Evolutionary conservation across 2,329 filamentous ascomycete species (phyloP).

Genomic region (Clonostachys byssicola): DNA sequence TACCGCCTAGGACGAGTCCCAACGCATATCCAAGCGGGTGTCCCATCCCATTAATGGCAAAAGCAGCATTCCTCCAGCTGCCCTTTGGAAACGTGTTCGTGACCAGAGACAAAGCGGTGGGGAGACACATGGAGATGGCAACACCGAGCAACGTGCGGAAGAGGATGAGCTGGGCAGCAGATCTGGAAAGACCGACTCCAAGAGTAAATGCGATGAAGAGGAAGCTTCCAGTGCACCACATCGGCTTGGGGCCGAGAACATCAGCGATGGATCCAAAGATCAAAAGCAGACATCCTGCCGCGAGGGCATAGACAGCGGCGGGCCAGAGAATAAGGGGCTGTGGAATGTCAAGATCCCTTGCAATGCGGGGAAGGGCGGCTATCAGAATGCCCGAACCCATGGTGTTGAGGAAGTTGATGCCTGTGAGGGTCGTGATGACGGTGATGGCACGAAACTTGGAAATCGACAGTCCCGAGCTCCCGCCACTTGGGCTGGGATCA

Average conservation of each 20-base stretch:
- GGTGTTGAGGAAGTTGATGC: constrained; percentile 26
- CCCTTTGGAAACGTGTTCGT: constrained; percentile 28
- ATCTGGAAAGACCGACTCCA: constrained; percentile 22
- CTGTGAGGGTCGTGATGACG: constrained; percentile 23
- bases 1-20: constrained; percentile 43
- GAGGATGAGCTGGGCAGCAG: constrained; percentile 27
- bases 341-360: constrained; percentile 21
- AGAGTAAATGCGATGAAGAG: constrained; percentile 24
- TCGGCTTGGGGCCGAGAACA: constrained; percentile 23
- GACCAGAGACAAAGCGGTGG: constrained; percentile 27
- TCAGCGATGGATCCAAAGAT: constrained; percentile 30
- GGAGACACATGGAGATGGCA: constrained; percentile 29
- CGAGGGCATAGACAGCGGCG: constrained; percentile 18
- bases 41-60: constrained; percentile 37
- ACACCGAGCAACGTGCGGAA: constrained; percentile 26
- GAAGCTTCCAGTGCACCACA: constrained; percentile 25
- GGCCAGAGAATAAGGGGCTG: constrained; percentile 23
- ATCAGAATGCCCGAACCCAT: constrained; percentile 30
- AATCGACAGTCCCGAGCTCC: constrained; percentile 1
- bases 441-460: constrained; percentile 16
- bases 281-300: constrained; percentile 21
- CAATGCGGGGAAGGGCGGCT: constrained; percentile 29
- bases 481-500: too few relatives aligned
- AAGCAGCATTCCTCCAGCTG: constrained; percentile 30
- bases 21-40: constrained; percentile 41